Base-by-base conservation (phyloP, 2,329 filamentous ascomycete species). In the Graphium sp. region DNA sequence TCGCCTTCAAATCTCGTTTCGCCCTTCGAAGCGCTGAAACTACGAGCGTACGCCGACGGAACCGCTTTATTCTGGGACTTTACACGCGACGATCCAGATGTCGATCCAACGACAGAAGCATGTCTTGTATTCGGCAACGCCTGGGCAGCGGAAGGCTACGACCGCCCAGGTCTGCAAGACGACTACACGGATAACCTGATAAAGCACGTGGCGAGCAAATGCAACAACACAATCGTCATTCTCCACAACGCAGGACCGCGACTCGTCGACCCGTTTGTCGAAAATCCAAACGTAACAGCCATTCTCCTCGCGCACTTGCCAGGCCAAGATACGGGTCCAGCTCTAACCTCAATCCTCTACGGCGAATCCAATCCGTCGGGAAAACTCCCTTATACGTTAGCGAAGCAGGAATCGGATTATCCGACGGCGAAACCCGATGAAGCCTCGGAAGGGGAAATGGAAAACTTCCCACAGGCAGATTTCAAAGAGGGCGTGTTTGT, bases 101-200 rank as follows among this genome's bases (percentile, higher is more conserved):
- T 75, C 6, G 52, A 62, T 27, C 43, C 53, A 2, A 47, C 37
- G 4, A 58, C 62, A 2, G 63, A 84, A 39, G 60, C 81, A 6
- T 89, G 82, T 36, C 48, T 77, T 3, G 67, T 76, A 1, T 67
- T 77, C 37, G 64, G 69, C 38, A 78, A 78, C 41, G 65, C 60
- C 6, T 80, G 76, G 47, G 69, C 76, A 1, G 72, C 76, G 2
- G 83, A 92, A 49, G 78, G 75, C 2, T 76, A 63, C 36, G 62
- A 81, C 33, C 60, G 70, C 26, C 55, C 66, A 0, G 60, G 58
- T 6, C 54, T 81, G 22, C 60, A 62, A 22, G 80, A 87, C 43
- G 74, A 75, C 34, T 69, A 68, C 29, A 72, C 66, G 2, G 71
- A 78, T 35, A 48, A 46, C 0, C 49, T 77, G 0, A 58, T 77